Evolutionary conservation across 176 grass and related monocot genomes (phyloP).

Genomic region (Secale cereale): DNA sequence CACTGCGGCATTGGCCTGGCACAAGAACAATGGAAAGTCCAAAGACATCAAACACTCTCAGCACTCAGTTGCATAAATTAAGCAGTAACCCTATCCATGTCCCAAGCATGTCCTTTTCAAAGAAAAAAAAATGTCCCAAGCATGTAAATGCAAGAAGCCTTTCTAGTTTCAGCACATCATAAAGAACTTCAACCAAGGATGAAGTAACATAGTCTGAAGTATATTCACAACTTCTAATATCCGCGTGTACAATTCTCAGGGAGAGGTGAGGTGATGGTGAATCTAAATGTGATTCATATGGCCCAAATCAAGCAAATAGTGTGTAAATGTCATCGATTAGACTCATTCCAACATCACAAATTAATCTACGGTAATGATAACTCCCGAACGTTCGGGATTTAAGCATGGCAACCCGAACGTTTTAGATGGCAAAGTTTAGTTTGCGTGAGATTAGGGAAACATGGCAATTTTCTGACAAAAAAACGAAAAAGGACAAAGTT

Average conservation of each 20-base stretch:
- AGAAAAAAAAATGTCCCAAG: neutral
- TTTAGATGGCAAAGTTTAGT: too few relatives aligned
- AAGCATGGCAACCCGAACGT: too few relatives aligned
- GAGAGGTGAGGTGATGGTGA: neutral
- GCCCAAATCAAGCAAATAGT: constrained; percentile 3
- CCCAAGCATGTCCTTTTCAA: neutral
- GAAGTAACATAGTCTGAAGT: neutral
- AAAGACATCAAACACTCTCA: constrained; percentile 27
- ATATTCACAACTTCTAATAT: neutral
- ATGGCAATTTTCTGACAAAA: too few relatives aligned
- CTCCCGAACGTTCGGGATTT: too few relatives aligned
- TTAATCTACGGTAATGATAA: too few relatives aligned
- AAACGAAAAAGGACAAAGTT: too few relatives aligned
- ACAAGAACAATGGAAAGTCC: constrained; percentile 29
- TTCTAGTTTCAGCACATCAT: neutral
- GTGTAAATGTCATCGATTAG: neutral
- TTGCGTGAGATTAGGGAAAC: too few relatives aligned
- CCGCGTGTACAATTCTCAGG: neutral
- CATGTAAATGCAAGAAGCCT: constrained; percentile 2
- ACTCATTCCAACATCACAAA: neutral
- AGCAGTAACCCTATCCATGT: neutral
- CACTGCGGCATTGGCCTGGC: constrained; percentile 42
- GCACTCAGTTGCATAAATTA: constrained; percentile 3
- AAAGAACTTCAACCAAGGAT: neutral
- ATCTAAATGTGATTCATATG: neutral